These are phyloP conservation scores for Vicia villosa DNA, from an alignment of 306 rosid genomes.

Conservation along the genomic window DNA sequence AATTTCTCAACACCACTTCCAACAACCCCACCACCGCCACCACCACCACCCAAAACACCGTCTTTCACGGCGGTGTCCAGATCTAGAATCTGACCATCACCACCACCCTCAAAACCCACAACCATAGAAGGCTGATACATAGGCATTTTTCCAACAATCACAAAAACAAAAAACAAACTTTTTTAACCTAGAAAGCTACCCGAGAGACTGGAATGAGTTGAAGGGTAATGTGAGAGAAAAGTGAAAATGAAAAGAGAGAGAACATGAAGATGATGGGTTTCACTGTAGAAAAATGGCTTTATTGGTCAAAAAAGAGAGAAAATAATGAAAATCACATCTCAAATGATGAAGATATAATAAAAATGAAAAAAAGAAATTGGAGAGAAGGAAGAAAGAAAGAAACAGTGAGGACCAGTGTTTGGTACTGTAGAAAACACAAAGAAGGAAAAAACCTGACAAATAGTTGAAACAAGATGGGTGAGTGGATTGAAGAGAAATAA, in stretches of 20 bases:
- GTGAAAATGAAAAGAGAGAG: not conserved
- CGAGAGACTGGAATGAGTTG: constrained; percentile 19
- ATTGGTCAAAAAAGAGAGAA: constrained; percentile 67
- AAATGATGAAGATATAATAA: constrained; percentile 57
- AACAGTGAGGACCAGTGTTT: constrained; percentile 37
- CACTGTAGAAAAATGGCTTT: constrained; percentile 47
- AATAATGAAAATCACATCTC: constrained; percentile 52
- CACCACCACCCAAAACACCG: constrained; percentile 66
- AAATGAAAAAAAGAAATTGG: constrained; percentile 22
- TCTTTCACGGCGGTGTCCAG: constrained; percentile 80
- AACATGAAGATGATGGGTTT: constrained; percentile 12
- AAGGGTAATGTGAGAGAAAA: too few relatives aligned
- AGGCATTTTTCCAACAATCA: constrained; percentile 48
- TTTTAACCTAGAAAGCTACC: constrained; percentile 15
- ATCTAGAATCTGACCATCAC: constrained; percentile 78
- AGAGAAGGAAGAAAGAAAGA: constrained; percentile 12
- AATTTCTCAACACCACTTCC: constrained; percentile 54
- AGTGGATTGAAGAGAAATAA: constrained; percentile 27
- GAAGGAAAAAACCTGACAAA: constrained; percentile 25
- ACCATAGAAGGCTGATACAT: constrained; percentile 64
- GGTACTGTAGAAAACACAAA: too few relatives aligned
- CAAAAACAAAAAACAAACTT: not conserved
- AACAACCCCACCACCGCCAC: constrained; percentile 54
- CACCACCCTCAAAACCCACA: constrained; percentile 63
- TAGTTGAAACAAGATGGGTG: constrained; percentile 37